Conservation (phyloP, 257 asterid species). For the Capsicum pubescens region DNA sequence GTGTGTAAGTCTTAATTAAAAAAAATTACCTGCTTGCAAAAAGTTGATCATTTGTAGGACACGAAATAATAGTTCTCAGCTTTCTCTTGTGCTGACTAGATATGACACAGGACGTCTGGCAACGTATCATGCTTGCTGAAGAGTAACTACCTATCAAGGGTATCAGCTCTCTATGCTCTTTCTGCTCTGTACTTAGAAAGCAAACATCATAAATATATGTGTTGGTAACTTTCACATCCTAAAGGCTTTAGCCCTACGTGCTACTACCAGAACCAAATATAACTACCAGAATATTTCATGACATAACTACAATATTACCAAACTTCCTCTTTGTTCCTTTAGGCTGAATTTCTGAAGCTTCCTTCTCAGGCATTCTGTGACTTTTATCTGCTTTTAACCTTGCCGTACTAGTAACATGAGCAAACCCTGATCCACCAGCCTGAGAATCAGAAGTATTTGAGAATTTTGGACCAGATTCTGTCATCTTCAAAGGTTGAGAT, state of each 20-base stretch:
- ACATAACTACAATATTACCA: slow-evolving; percentile 39
- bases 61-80: slow-evolving; percentile 54
- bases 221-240: neutral
- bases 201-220: neutral
- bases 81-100: slow-evolving; percentile 62
- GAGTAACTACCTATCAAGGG: slow-evolving; percentile 39
- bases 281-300: neutral
- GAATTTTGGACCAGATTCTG: slow-evolving; percentile 39
- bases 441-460: slow-evolving; percentile 39
- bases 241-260: slow-evolving; percentile 2
- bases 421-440: slow-evolving; percentile 27
- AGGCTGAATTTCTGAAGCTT: slow-evolving; percentile 39
- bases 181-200: slow-evolving; percentile 44
- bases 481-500: slow-evolving; percentile 40
- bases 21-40: slow-evolving; percentile 52
- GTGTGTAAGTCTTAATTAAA: neutral
- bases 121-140: slow-evolving; percentile 43
- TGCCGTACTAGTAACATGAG: slow-evolving; percentile 35
- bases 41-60: slow-evolving; percentile 57
- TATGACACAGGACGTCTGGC: slow-evolving; percentile 43
- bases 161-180: slow-evolving; percentile 50
- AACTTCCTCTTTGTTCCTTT: slow-evolving; percentile 46
- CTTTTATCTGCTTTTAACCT: slow-evolving; percentile 37
- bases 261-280: neutral
- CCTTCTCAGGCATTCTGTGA: slow-evolving; percentile 35